A percentile compares a stretch with the other conserved stretches of the same genome.
Evolutionary conservation across 2,329 filamentous ascomycete species (phyloP).

Genomic region (Canariomyces notabilis): DNA sequence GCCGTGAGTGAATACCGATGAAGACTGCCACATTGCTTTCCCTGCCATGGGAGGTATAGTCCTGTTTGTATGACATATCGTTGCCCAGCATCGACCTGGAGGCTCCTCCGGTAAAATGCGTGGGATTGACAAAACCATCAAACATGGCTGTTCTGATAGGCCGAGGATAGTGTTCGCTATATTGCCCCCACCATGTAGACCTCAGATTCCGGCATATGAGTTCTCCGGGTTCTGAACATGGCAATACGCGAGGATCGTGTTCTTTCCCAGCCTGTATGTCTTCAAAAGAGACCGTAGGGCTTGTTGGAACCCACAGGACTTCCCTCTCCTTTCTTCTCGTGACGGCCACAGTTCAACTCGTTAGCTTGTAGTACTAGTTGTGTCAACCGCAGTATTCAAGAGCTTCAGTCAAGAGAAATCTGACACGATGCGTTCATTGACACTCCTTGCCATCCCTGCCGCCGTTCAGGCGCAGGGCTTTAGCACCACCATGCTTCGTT

Average conservation of each 20-base stretch:
- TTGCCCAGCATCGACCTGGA: not conserved
- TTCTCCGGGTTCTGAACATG: constrained; percentile 1
- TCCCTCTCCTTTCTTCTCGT: not conserved
- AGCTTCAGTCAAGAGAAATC: not conserved
- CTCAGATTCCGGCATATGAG: constrained; percentile 15
- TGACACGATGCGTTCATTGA: constrained; percentile 17
- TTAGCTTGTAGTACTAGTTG: not conserved
- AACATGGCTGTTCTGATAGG: constrained; percentile 14
- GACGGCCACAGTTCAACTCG: not conserved
- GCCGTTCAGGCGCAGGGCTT: constrained; percentile 18
- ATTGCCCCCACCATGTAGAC: constrained; percentile 3
- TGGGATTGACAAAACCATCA: constrained; percentile 8
- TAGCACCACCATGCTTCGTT: constrained; percentile 22
- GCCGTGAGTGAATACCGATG: too few species aligned
- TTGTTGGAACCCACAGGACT: not conserved
- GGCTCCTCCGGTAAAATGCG: constrained; percentile 14
- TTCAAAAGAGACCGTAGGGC: not conserved
- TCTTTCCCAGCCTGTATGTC: not conserved
- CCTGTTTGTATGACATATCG: not conserved
- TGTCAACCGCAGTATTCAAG: not conserved
- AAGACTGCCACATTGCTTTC: not conserved
- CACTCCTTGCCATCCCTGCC: constrained; percentile 11
- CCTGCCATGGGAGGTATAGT: not conserved
- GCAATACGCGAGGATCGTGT: not conserved
- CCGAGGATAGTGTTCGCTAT: constrained; percentile 12